Base-by-base conservation (phyloP, 2,329 filamentous ascomycete genomes). In the Mycocentrospora acerina region DNA sequence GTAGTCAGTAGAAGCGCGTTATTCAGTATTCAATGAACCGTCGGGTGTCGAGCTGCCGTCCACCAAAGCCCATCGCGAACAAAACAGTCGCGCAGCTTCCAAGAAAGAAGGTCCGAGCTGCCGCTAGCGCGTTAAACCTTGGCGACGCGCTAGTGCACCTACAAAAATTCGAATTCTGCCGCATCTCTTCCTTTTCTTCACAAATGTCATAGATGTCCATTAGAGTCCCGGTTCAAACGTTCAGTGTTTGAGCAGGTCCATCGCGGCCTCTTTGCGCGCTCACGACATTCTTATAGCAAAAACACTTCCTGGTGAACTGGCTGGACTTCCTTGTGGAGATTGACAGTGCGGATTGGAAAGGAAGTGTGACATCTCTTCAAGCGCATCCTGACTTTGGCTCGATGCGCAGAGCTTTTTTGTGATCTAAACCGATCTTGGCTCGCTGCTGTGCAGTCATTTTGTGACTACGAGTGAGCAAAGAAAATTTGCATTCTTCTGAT, bases 201-300 rank as follows among this genome's bases (percentile, higher is more conserved):
- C 78, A 76, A 91, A 88, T 88, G 83, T 88, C 82, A 81, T 67
- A 45, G 40, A 47, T 34, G 32, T 24, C 31, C 55, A 57, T n/a
- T 6, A 9, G 93, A 98, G 93, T 98, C 93, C 94, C 91, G 90
- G 86, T 86, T 83, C 82, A 87, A 82, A 86, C 82, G 43, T 61
- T 90, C 88, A 88, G 80, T 97, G 81, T 86, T 89, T 90, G 83
- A 87, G 88, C 76, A n/a, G n/a, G n/a, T n/a, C n/a, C n/a, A n/a
- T n/a, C n/a, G n/a, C n/a, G n/a, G n/a, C n/a, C n/a, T n/a, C n/a
- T n/a, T n/a, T n/a, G 88, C 90, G 91, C 88, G 93, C 93, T 98
- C 90, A 90, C 84, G 88, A 90, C 87, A 78, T 87, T 86, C 91
- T 86, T 88, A 94, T 88, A 86, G 67, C 76, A 81, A 75, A 38